Evolutionary conservation across 1,284 basidiomycete genomes (phyloP).

Genomic region (Fomitopsis pinicola): DNA sequence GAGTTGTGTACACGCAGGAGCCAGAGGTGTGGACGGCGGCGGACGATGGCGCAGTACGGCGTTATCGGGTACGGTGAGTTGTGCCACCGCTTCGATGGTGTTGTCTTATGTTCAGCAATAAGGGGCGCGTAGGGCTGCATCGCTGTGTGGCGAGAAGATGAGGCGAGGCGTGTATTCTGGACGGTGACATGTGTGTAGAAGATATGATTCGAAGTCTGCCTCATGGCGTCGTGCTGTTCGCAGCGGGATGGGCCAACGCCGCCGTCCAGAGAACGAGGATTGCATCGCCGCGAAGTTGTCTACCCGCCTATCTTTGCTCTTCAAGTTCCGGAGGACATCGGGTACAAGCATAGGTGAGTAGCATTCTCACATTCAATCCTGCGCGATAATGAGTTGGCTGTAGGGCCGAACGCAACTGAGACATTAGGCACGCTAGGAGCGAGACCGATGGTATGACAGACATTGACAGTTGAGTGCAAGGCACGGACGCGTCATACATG

Average conservation of each 20-base stretch:
- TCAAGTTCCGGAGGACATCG: too few species aligned
- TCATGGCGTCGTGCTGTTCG: background rate
- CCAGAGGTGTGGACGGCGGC: constrained; percentile 54
- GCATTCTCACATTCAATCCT: too few species aligned
- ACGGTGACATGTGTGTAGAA: background rate
- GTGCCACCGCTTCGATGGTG: background rate
- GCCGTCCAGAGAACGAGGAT: too few species aligned
- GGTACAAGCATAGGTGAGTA: too few species aligned
- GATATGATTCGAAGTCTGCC: too few species aligned
- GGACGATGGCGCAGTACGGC: constrained; percentile 54
- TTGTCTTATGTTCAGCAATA: background rate
- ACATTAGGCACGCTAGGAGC: background rate
- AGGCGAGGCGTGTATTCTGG: background rate
- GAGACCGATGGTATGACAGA: too few species aligned
- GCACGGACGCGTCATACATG: too few species aligned
- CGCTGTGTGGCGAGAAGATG: background rate
- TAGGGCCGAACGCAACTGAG: background rate
- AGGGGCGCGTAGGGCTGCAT: background rate
- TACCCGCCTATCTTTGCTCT: too few species aligned
- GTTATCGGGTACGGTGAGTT: constrained; percentile 28
- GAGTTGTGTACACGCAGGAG: constrained; percentile 18
- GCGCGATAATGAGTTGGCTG: too few species aligned
- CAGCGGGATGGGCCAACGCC: too few species aligned
- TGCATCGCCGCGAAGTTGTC: too few species aligned
- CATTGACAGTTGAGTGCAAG: too few species aligned